These are phyloP conservation scores for Solanum sitiens DNA, from an alignment of 257 asterid genomes.

Conservation along the genomic window DNA sequence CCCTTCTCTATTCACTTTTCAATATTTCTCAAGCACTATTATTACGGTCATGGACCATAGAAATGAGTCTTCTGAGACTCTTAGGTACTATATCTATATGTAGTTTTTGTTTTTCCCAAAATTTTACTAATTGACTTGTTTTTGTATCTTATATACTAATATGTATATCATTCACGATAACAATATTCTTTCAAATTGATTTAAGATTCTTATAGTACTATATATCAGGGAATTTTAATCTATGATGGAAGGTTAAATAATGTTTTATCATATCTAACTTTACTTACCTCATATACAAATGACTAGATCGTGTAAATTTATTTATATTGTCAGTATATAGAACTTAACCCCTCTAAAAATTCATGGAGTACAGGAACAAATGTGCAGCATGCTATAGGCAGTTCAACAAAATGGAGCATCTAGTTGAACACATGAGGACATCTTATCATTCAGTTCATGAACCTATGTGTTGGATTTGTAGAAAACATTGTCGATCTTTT, in stretches of 20 bases:
- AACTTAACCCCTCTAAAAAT: neutral
- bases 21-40: neutral
- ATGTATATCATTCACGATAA: neutral
- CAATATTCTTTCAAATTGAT: neutral
- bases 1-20: neutral
- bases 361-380: slow-evolving; percentile 42
- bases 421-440: slow-evolving; percentile 86
- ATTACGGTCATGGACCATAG: slow-evolving; percentile 43
- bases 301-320: neutral
- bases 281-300: neutral
- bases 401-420: slow-evolving; percentile 82
- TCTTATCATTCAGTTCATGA: slow-evolving; percentile 79
- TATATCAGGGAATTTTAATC: neutral
- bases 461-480: slow-evolving; percentile 66
- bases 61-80: slow-evolving; percentile 38
- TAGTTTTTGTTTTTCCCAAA: neutral
- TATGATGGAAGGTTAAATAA: neutral
- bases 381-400: slow-evolving; percentile 94
- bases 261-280: no score
- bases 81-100: slow-evolving; percentile 14
- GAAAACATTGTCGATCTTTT: slow-evolving; percentile 71
- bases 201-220: neutral
- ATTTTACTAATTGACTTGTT: neutral
- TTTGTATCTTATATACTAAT: neutral
- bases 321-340: neutral